Percentiles rank a stretch among this genome's conserved stretches.
Conservation (phyloP, 495 filamentous ascomycete genomes). For the Chaetomidium leptoderma region DNA sequence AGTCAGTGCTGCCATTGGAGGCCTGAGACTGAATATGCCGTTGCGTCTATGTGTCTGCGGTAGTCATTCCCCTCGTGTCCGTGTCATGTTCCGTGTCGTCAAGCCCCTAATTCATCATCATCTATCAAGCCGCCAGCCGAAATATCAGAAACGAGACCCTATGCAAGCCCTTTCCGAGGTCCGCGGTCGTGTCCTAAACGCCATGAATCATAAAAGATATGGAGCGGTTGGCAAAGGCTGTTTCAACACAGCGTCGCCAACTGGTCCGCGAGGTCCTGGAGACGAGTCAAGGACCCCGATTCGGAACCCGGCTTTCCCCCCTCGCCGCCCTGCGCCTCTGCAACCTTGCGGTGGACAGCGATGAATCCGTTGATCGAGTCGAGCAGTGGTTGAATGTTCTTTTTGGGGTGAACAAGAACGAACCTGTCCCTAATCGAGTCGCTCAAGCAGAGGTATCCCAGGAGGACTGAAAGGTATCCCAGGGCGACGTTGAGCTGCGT, state of each 20-base stretch:
- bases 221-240: neutral
- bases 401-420: conserved; percentile 49
- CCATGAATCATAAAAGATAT: neutral
- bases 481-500: conserved; percentile 82
- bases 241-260: conserved; percentile 14
- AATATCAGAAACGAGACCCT: neutral
- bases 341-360: conserved; percentile 68
- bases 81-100: neutral
- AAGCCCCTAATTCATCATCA: neutral
- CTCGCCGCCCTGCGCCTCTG: conserved; percentile 50
- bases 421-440: conserved; percentile 49
- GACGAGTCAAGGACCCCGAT: conserved; percentile 51
- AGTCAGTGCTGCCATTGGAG: neutral
- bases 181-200: neutral
- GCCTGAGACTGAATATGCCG: neutral
- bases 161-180: conserved; percentile 6
- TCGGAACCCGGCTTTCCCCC: conserved; percentile 39
- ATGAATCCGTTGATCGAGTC: conserved; percentile 84
- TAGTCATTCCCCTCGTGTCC: neutral
- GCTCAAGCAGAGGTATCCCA: conserved; percentile 73
- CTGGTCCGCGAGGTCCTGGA: conserved; percentile 52
- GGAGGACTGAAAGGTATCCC: conserved; percentile 82
- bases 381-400: conserved; percentile 59
- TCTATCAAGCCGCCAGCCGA: neutral
- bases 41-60: neutral